Percentiles rank a stretch among this genome's conserved stretches.
Conservation (phyloP, 2,329 filamentous ascomycete genomes). For the Alternaria arborescens region DNA sequence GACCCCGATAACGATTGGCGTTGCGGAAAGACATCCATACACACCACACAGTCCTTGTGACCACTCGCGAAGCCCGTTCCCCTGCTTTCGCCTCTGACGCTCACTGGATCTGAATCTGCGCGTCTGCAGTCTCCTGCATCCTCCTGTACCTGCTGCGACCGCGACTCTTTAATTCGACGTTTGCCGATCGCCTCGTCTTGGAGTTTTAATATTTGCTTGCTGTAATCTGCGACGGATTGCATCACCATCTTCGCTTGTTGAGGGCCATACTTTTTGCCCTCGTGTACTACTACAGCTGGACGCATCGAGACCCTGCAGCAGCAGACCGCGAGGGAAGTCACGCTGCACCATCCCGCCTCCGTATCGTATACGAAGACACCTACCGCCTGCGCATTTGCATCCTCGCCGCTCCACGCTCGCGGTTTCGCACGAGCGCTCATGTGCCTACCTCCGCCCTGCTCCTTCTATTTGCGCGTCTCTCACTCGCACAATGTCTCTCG, state of each 20-base stretch:
- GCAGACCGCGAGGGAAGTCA: slow-evolving; percentile 22
- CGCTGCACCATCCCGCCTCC: slow-evolving; percentile 17
- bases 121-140: slow-evolving; percentile 27
- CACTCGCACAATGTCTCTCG: slow-evolving; percentile 47
- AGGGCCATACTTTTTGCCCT: slow-evolving; percentile 17
- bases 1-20: slow-evolving; percentile 36
- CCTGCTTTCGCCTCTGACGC: slow-evolving; percentile 26
- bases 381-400: slow-evolving; percentile 11
- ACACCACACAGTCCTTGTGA: slow-evolving; percentile 34
- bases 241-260: slow-evolving; percentile 24
- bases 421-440: slow-evolving; percentile 46
- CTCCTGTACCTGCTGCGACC: slow-evolving; percentile 18
- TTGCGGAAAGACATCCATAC: slow-evolving; percentile 21
- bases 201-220: slow-evolving; percentile 8
- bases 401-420: slow-evolving; percentile 32
- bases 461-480: slow-evolving; percentile 47
- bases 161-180: slow-evolving; percentile 11
- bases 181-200: slow-evolving; percentile 9
- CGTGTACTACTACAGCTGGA: slow-evolving; percentile 27
- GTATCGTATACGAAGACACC: slow-evolving; percentile 9
- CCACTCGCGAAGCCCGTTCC: slow-evolving; percentile 30
- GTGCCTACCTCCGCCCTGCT: slow-evolving; percentile 48
- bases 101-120: slow-evolving; percentile 21
- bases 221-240: slow-evolving; percentile 22
- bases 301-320: slow-evolving; percentile 26